phyloP scores from a whole-genome alignment of 2,329 filamentous ascomycete species.

The Cryoendolithus antarcticus region DNA sequence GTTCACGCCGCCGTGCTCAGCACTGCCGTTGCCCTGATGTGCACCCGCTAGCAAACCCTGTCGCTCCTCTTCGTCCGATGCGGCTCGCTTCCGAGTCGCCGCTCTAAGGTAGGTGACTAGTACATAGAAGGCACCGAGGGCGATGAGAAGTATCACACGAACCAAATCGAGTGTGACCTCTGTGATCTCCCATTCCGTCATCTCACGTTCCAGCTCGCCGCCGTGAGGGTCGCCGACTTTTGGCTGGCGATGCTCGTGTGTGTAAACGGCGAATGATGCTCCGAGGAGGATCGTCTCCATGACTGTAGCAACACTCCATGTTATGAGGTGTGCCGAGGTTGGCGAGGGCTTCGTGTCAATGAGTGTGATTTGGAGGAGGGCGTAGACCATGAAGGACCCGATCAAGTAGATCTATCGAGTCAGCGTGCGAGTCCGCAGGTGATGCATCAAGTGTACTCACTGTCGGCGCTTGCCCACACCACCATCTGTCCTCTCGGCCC shows the following conservation, averaged over 20 bases:
- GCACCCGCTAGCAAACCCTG: conserved; percentile 45
- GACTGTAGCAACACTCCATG: conserved; percentile 63
- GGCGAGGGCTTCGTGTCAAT: conserved; percentile 75
- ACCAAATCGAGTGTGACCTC: conserved; percentile 56
- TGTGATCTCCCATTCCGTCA: conserved; percentile 49
- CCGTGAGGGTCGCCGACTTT: conserved; percentile 35
- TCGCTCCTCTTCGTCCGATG: conserved; percentile 27
- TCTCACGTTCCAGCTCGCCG: conserved; percentile 23
- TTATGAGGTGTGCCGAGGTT: conserved; percentile 62
- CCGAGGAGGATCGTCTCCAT: conserved; percentile 63
- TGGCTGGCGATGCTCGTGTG: conserved; percentile 52
- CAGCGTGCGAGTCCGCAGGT: conserved; percentile 6
- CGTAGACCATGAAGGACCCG: conserved; percentile 75
- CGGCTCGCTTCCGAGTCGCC: conserved; percentile 1
- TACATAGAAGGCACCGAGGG: conserved; percentile 47
- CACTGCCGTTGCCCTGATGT: conserved; percentile 29
- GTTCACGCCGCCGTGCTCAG: conserved; percentile 27
- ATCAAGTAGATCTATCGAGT: conserved; percentile 63
- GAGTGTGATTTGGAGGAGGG: conserved; percentile 73
- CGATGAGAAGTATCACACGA: conserved; percentile 55
- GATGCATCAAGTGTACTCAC: conserved; percentile 38
- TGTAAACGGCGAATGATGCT: conserved; percentile 57
- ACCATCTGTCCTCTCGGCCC: conserved; percentile 56
- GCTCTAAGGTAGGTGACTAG: conserved; percentile 36
- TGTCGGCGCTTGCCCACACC: conserved; percentile 67